A percentile compares a stretch with the other conserved stretches of the same genome.
These are phyloP conservation scores for Ogataea thermomethanolica DNA, from an alignment of 805 yeast genomes.

Conservation along the genomic window DNA sequence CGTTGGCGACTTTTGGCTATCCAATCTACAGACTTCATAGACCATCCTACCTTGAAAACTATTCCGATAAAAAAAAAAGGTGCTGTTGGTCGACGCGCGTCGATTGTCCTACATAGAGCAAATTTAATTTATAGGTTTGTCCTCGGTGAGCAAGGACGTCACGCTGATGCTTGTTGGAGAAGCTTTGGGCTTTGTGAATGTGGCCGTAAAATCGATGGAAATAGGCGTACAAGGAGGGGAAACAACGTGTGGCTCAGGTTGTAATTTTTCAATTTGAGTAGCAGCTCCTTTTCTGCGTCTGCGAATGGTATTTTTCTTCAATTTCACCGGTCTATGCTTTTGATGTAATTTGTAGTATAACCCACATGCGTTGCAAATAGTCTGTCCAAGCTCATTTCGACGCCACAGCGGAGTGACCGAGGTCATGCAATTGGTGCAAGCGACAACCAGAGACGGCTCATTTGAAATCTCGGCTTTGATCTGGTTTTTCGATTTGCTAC, in stretches of 20 bases:
- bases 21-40: slow-evolving; percentile 15
- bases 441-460: slow-evolving; percentile 53
- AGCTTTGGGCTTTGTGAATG: slow-evolving; percentile 2
- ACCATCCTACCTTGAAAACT: background rate
- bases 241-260: background rate
- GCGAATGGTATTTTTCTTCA: slow-evolving; percentile 71
- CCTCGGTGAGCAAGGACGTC: slow-evolving; percentile 16
- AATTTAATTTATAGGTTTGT: slow-evolving; percentile 4
- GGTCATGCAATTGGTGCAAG: slow-evolving; percentile 80
- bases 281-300: slow-evolving; percentile 55
- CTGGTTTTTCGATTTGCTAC: background rate
- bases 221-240: background rate
- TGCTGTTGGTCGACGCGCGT: slow-evolving; percentile 9
- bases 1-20: slow-evolving; percentile 1
- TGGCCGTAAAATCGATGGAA: slow-evolving; percentile 10
- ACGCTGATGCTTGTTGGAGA: slow-evolving; percentile 13
- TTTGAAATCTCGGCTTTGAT: slow-evolving; percentile 2
- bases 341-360: slow-evolving; percentile 75
- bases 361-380: slow-evolving; percentile 88
- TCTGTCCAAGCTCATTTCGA: slow-evolving; percentile 74
- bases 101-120: slow-evolving; percentile 4
- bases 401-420: slow-evolving; percentile 88
- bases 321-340: slow-evolving; percentile 67
- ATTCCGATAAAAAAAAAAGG: no score
- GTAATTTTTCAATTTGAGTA: background rate